phyloP scores from a whole-genome alignment of 495 filamentous ascomycete species.

The Aspergillus haitiensis region DNA sequence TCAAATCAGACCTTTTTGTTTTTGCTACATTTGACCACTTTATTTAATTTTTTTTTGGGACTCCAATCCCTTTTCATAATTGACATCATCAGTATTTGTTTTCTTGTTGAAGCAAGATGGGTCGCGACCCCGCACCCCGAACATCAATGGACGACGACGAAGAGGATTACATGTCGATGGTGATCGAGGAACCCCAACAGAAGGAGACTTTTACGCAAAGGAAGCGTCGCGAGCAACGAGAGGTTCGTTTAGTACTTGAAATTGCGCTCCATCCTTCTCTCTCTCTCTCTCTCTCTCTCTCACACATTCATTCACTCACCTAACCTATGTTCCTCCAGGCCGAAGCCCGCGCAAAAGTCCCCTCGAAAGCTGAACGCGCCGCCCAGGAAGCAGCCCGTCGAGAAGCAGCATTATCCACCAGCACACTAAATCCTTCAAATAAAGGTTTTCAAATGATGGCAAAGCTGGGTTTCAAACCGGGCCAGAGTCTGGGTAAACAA shows the following conservation, averaged over 20 bases:
- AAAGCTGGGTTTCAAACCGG: constrained; percentile 84
- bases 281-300: background rate
- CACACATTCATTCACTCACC: constrained; percentile 4
- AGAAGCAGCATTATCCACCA: constrained; percentile 70
- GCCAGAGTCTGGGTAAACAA: constrained; percentile 66
- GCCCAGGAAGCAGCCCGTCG: constrained; percentile 66
- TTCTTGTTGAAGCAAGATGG: background rate
- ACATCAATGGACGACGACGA: constrained; percentile 22
- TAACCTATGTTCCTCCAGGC: constrained; percentile 28
- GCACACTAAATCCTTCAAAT: constrained; percentile 61
- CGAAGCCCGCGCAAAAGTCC: constrained; percentile 46
- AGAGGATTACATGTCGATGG: constrained; percentile 68
- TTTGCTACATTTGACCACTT: background rate
- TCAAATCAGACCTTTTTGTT: background rate
- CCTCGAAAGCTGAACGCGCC: constrained; percentile 78
- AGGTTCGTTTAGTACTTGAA: constrained; percentile 35
- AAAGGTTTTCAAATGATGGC: constrained; percentile 97
- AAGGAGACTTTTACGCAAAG: constrained; percentile 60
- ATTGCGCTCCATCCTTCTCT: background rate
- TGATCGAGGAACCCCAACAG: constrained; percentile 53
- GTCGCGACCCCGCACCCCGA: background rate
- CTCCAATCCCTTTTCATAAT: background rate
- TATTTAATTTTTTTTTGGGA: background rate
- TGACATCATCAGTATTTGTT: background rate
- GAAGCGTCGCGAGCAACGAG: constrained; percentile 54